Conservation (phyloP, 352 stramenopile species). For the Pythium dissimile region DNA sequence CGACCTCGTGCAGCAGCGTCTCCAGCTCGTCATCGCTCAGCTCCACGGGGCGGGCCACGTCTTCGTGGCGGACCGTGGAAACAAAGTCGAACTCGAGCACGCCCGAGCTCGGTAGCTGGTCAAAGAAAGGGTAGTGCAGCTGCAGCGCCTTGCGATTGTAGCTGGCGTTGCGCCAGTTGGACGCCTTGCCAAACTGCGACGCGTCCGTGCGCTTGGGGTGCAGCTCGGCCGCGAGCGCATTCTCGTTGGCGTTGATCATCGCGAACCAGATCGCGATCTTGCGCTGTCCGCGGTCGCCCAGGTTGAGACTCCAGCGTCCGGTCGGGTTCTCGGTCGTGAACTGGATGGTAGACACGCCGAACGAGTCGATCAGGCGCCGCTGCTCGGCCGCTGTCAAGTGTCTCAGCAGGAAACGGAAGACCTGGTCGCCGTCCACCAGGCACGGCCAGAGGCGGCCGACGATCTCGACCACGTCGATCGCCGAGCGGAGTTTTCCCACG, state of each 20-base stretch:
- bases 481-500: slow-evolving; percentile 29
- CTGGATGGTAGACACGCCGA: slow-evolving; percentile 42
- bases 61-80: slow-evolving; percentile 50
- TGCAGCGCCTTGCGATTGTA: slow-evolving; percentile 56
- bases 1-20: slow-evolving; percentile 37
- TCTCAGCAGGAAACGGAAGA: slow-evolving; percentile 46
- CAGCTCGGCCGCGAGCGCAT: slow-evolving; percentile 16
- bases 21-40: slow-evolving; percentile 42
- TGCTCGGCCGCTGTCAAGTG: slow-evolving; percentile 41
- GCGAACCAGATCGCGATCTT: slow-evolving; percentile 71
- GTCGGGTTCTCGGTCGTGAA: slow-evolving; percentile 63
- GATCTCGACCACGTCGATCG: slow-evolving; percentile 51
- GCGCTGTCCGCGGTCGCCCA: slow-evolving; percentile 48
- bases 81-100: slow-evolving; percentile 76
- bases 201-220: slow-evolving; percentile 53
- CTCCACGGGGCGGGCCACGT: slow-evolving; percentile 16
- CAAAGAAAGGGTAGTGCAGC: slow-evolving; percentile 58
- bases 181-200: slow-evolving; percentile 53
- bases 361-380: slow-evolving; percentile 51
- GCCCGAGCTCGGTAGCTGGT: slow-evolving; percentile 40
- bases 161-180: slow-evolving; percentile 60
- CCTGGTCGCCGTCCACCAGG: slow-evolving; percentile 46
- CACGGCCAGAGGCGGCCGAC: slow-evolving; percentile 52
- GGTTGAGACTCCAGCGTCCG: slow-evolving; percentile 49
- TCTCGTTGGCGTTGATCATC: slow-evolving; percentile 50